Evolutionary conservation across 192 early-diverging fungal genomes (phyloP), one percentile per base, ranked within the genome.

Genomic region (Coemansia guatemalensis): DNA sequence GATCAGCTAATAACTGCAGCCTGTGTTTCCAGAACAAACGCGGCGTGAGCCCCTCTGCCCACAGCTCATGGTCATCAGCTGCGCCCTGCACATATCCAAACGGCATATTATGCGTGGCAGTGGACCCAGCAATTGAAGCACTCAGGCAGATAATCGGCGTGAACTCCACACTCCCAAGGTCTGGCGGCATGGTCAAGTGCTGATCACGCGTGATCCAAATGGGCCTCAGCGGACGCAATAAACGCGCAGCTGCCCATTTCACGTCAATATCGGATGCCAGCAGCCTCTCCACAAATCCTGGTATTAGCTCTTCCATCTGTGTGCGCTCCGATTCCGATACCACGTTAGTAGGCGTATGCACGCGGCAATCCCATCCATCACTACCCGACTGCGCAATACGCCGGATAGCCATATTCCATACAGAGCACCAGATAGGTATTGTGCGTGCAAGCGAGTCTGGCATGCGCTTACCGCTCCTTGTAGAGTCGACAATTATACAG

Each of bases 31-130:
- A 94, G 64, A 92, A 94, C 27, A 89, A 24, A 27, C 62, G 48
- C 2, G 85, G 83, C 3, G 85, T 87, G 49, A 94, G 65, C 0
- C 87, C 88, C 78, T 85, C 64, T 3, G 86, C 84, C 94, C 94
- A 96, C 65, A 86, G 72, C 60, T 96, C 94, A 35, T 93, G 87
- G 68, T 96, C 94, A 73, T 96, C 94, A 0, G 86, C 94, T 1
- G 92, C 87, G 8, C 94, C 94, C 78, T 96, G 94, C 8, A 96
- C 88, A 63, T 96, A 96, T 12, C 81, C 57, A 56, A 86, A 95
- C 5, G 86, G 86, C 23, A 74, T 58, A 22, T 69, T 51, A 39
- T 61, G 53, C 21, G 69, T 49, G 18, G 50, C 55, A 8, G 56
- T 62, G 21, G 82, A 82, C 41, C 84, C 76, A 2, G 83, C 74